Evolutionary conservation across 331 rosid genomes (phyloP), one percentile per base, ranked within the genome.

Genomic region (Acacia concinna): DNA sequence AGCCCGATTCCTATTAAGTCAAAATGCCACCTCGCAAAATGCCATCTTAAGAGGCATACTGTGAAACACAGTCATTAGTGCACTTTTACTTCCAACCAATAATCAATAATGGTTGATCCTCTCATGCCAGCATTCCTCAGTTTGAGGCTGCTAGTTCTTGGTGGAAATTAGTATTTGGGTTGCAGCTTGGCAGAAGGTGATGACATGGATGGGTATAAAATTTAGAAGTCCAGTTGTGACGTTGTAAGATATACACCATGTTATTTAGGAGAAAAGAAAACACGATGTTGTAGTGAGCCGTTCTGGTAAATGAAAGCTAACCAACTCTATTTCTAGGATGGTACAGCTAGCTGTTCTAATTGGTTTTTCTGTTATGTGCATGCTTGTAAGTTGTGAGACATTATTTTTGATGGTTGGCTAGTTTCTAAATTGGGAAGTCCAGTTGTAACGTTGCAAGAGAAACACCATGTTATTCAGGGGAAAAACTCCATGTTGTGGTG

Each of bases 241-340:
- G 11, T 56, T 34, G 69, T 74, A 35, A 75, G 68, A 75, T 28
- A 74, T 69, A 60, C 32, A 8, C 46, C 15, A 46, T 15, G 18
- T 46, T 3, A 46, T 46, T 5, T 0, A 4, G 0, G 14, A 3
- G 14, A 1, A 44, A 11, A 13, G 3, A 17, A 46, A 3, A 38
- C 41, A 38, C 41, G 15, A 2, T 52, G 63, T 32, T 74, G 34
- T 41, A 44, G 20, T 43, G 51, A 14, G 51, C 20, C 14, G 51
- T 44, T 44, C 25, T 51, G 10, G 25, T 51, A 51, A 51, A 69
- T 46, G 47, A 59, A 40, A 74, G 31, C 51, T 44, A 44, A 44
- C 51, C 51, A 14, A 44, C 18, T 44, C 62, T 63, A 34, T 62
- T 80, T 37, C 74, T 66, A 38, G 65, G 40, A 49, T 52, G 77